Conservation (phyloP, 2,329 filamentous ascomycete species). For the Claviceps sp. region DNA sequence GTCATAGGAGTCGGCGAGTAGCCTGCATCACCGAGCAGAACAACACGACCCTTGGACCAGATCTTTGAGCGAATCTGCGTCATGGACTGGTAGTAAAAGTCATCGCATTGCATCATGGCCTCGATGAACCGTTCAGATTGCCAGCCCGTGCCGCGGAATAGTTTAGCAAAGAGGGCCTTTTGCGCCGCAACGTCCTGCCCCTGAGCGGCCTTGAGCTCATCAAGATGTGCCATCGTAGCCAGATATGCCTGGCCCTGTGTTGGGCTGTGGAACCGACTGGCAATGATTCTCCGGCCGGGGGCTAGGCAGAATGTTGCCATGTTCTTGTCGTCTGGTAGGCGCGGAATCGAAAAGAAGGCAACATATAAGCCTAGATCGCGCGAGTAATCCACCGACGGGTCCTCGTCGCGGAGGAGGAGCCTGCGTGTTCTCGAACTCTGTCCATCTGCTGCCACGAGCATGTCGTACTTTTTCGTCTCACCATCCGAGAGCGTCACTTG, state of each 20-base stretch:
- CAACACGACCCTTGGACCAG: constrained; percentile 25
- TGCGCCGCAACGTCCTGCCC: constrained; percentile 10
- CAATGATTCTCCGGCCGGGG: constrained; percentile 21
- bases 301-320: constrained; percentile 16
- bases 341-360: constrained; percentile 28
- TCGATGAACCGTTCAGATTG: constrained; percentile 21
- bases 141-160: constrained; percentile 34
- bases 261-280: constrained; percentile 13
- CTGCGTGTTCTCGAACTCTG: constrained; percentile 11
- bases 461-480: constrained; percentile 27
- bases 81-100: constrained; percentile 31
- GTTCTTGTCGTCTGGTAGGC: constrained; percentile 11
- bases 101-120: constrained; percentile 20
- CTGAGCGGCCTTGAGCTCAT: constrained; percentile 10
- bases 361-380: constrained; percentile 14
- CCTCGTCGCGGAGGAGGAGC: constrained; percentile 15
- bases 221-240: constrained; percentile 12
- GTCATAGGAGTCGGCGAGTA: constrained; percentile 31
- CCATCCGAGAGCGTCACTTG: constrained; percentile 31
- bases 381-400: constrained; percentile 11
- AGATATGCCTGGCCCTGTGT: constrained; percentile 11
- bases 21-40: constrained; percentile 35
- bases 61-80: constrained; percentile 28
- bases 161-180: constrained; percentile 23
- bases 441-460: constrained; percentile 43